Conservation (phyloP, 1,139 yeast genomes). For the Saccharomyces uvarum region DNA sequence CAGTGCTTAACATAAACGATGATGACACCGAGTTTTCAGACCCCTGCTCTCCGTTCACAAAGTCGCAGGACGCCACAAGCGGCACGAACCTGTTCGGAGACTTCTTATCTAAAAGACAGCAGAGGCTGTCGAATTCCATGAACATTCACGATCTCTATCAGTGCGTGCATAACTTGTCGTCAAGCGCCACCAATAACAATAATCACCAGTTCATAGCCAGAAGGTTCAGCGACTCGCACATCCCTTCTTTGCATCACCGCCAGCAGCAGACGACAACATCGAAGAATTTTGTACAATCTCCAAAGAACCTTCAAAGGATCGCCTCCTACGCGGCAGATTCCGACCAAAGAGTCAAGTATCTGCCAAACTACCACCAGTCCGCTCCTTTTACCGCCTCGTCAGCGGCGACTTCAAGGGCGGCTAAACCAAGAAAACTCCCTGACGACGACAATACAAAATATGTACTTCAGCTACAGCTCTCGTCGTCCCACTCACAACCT, state of each 20-base stretch:
- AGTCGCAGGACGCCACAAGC: neutral
- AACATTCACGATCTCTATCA: constrained; percentile 5
- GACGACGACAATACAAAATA: neutral
- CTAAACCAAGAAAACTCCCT: neutral
- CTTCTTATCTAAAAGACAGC: neutral
- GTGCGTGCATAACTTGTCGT: constrained; percentile 4
- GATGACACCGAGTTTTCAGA: neutral
- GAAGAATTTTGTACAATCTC: neutral
- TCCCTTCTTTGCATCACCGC: neutral
- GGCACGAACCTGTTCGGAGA: neutral
- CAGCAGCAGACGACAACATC: neutral
- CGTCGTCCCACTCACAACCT: neutral
- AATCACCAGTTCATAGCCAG: constrained; percentile 3
- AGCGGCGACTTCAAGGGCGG: neutral
- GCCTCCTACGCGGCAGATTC: neutral
- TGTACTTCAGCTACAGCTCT: neutral
- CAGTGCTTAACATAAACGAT: neutral
- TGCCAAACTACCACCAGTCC: neutral
- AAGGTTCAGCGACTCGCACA: constrained; percentile 10
- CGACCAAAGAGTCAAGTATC: neutral
- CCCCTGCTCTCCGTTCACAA: neutral
- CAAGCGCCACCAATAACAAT: neutral
- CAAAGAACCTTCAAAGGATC: neutral
- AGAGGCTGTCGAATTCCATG: neutral
- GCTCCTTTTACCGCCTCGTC: neutral